phyloP scores from a whole-genome alignment of 2,329 filamentous ascomycete genomes.

The Penicillium sp. region DNA sequence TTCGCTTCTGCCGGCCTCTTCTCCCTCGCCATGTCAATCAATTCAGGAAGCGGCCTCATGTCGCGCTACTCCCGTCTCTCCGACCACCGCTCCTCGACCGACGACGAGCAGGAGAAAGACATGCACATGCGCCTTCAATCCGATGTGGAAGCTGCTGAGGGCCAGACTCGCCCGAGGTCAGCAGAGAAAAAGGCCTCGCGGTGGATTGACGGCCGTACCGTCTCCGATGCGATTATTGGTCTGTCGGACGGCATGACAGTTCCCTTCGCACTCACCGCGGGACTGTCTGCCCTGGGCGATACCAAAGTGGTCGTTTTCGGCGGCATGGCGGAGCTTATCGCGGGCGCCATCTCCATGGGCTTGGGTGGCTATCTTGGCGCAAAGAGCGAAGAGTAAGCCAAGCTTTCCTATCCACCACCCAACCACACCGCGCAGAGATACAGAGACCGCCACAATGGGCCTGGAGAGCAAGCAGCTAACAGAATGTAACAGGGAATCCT shows the following conservation, averaged over 20 bases:
- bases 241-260: conserved; percentile 79
- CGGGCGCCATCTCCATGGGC: conserved; percentile 76
- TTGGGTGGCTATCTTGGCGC: conserved; percentile 73
- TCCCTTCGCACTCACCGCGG: conserved; percentile 76
- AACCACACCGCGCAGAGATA: background rate
- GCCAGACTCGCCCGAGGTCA: conserved; percentile 1
- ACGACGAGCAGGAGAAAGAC: conserved; percentile 39
- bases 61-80: conserved; percentile 32
- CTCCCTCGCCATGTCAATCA: conserved; percentile 32
- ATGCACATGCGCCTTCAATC: conserved; percentile 19
- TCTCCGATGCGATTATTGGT: conserved; percentile 69
- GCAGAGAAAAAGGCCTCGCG: conserved; percentile 29
- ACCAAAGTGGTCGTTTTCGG: conserved; percentile 70
- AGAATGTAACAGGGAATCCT: conserved; percentile 37
- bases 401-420: background rate
- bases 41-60: conserved; percentile 33
- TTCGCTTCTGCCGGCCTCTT: background rate
- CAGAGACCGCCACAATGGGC: background rate
- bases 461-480: background rate
- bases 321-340: conserved; percentile 73
- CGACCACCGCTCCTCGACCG: conserved; percentile 20
- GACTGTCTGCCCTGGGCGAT: conserved; percentile 63
- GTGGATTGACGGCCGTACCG: conserved; percentile 40
- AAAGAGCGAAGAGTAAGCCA: conserved; percentile 43
- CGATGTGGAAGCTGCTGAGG: conserved; percentile 18